phyloP scores from a whole-genome alignment of 179 eudicot species.

The Dionaea muscipula region DNA sequence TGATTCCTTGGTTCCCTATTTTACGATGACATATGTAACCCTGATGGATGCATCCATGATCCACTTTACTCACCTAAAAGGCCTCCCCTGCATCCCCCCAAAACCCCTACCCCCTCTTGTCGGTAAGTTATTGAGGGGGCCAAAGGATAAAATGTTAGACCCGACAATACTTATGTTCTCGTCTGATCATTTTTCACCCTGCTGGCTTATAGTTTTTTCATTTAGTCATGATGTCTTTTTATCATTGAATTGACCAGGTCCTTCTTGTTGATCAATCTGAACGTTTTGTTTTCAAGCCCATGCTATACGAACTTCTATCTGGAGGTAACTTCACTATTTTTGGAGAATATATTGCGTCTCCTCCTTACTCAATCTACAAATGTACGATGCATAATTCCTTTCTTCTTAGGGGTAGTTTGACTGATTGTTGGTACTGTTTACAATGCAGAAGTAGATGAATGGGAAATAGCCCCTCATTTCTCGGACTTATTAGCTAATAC shows the following conservation, averaged over 20 bases:
- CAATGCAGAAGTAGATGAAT: slow-evolving; percentile 81
- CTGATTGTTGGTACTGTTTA: slow-evolving; percentile 4
- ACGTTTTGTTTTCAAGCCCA: slow-evolving; percentile 91
- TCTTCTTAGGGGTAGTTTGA: slow-evolving; percentile 1
- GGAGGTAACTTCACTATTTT: slow-evolving; percentile 52
- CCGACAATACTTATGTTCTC: no score
- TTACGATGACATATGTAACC: no score
- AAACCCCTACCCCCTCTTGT: no score
- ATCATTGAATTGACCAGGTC: slow-evolving; percentile 39
- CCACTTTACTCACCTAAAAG: no score
- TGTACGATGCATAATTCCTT: background rate
- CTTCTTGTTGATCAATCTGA: slow-evolving; percentile 90
- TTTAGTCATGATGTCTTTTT: background rate
- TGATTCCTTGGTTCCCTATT: no score
- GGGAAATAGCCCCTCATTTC: slow-evolving; percentile 98
- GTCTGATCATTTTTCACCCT: background rate
- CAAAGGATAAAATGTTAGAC: no score
- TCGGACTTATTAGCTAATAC: slow-evolving; percentile 76
- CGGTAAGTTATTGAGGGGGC: no score
- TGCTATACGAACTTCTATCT: slow-evolving; percentile 92
- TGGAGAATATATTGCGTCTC: background rate
- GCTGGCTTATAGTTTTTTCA: slow-evolving; percentile 7
- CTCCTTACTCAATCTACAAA: slow-evolving; percentile 1
- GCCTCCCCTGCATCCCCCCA: no score
- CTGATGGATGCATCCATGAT: no score